Conservation (phyloP, 768 basidiomycete genomes). For the Dentipellis sp. region DNA sequence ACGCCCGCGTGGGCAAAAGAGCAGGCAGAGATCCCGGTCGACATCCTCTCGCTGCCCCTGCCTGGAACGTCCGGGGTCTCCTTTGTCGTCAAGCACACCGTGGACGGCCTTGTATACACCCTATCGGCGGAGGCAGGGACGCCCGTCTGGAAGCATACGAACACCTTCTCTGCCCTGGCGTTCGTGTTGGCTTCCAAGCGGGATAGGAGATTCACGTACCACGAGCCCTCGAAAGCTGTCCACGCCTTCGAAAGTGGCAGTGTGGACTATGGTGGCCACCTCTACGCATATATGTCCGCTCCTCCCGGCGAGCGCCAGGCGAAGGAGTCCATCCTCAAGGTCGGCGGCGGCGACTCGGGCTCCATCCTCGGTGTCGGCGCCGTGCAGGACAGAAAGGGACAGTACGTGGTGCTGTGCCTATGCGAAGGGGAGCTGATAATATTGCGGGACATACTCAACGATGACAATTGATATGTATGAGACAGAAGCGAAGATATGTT, state of each 20-base stretch:
- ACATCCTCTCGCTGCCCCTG: slow-evolving; percentile 61
- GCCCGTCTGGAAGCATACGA: slow-evolving; percentile 58
- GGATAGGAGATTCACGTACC: slow-evolving; percentile 82
- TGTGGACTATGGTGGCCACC: slow-evolving; percentile 62
- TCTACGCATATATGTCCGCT: slow-evolving; percentile 74
- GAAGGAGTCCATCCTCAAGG: slow-evolving; percentile 73
- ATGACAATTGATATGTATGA: slow-evolving; percentile 1
- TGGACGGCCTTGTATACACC: slow-evolving; percentile 25
- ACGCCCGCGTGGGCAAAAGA: slow-evolving; percentile 33
- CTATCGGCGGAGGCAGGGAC: slow-evolving; percentile 14
- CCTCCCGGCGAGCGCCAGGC: slow-evolving; percentile 47
- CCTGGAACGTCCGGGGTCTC: slow-evolving; percentile 43
- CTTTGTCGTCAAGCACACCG: slow-evolving; percentile 54
- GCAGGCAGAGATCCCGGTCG: slow-evolving; percentile 29
- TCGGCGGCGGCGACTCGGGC: slow-evolving; percentile 62
- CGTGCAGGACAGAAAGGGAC: slow-evolving; percentile 23
- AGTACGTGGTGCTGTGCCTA: slow-evolving; percentile 50
- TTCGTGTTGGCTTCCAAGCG: slow-evolving; percentile 93
- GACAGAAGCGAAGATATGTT: slow-evolving; percentile 7
- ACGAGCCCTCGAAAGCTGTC: slow-evolving; percentile 46
- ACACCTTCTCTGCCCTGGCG: slow-evolving; percentile 84
- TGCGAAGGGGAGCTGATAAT: slow-evolving; percentile 72
- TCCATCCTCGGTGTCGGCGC: slow-evolving; percentile 70
- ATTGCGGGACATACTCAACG: slow-evolving; percentile 29
- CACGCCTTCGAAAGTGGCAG: slow-evolving; percentile 81